Percentiles rank a stretch among this genome's conserved stretches.
Evolutionary conservation across 345 rosid genomes (phyloP).

Genomic region (Dipteronia dyeriana): DNA sequence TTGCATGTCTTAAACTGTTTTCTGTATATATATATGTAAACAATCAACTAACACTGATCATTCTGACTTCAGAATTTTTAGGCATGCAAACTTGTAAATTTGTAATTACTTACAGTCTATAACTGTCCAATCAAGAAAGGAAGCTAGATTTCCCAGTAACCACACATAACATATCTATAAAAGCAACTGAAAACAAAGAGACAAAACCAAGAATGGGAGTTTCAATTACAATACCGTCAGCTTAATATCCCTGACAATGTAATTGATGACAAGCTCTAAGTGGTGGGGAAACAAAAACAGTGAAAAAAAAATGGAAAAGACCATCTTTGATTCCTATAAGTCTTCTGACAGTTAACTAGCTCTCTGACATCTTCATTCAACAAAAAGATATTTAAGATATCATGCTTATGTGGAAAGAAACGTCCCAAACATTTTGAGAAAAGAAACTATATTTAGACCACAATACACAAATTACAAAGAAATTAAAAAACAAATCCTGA

Average conservation of each 20-base stretch:
- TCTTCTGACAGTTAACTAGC: neutral
- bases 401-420: neutral
- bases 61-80: conserved; percentile 1
- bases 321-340: neutral
- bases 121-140: conserved; percentile 4
- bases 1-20: neutral
- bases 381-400: neutral
- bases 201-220: neutral
- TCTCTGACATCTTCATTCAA: neutral
- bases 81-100: neutral
- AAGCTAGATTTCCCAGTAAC: conserved; percentile 10
- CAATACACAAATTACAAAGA: neutral
- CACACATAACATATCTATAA: neutral
- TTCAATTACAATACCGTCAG: neutral
- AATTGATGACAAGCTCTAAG: neutral
- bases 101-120: neutral
- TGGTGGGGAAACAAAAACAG: neutral
- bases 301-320: neutral
- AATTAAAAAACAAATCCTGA: neutral
- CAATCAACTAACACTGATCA: neutral
- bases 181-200: conserved; percentile 7
- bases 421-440: neutral
- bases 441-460: neutral
- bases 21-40: neutral
- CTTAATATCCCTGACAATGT: neutral